Percentiles rank a stretch among this genome's conserved stretches.
Evolutionary conservation across 116 monocot species (phyloP).

Genomic region (Papilionanthe hybrid): DNA sequence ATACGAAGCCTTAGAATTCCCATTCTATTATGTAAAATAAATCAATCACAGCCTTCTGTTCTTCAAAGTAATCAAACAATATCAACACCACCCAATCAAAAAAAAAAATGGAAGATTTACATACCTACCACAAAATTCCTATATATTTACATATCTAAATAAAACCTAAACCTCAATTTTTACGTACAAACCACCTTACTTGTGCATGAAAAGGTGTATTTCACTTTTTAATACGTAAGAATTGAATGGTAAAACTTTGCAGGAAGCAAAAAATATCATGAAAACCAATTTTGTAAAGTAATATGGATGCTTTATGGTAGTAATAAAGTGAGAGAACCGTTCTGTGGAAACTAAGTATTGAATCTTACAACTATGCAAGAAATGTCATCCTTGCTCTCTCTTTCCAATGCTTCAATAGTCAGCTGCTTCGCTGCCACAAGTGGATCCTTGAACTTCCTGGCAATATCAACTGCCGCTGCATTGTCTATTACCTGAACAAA

Average conservation of each 20-base stretch:
- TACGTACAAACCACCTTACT: too few relatives aligned
- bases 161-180: too few relatives aligned
- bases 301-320: neutral
- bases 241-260: neutral
- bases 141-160: too few relatives aligned
- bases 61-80: neutral
- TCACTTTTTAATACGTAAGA: too few relatives aligned
- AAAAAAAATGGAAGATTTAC: neutral
- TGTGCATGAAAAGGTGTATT: too few relatives aligned
- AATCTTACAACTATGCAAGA: slow-evolving; percentile 81
- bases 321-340: neutral
- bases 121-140: too few relatives aligned
- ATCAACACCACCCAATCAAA: neutral
- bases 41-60: neutral
- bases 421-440: slow-evolving; percentile 65
- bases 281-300: neutral
- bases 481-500: slow-evolving; percentile 67
- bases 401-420: slow-evolving; percentile 55
- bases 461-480: slow-evolving; percentile 70
- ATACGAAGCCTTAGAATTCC: neutral
- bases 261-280: neutral
- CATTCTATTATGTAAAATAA: neutral
- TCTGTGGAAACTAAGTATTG: slow-evolving; percentile 10
- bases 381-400: slow-evolving; percentile 86
- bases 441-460: slow-evolving; percentile 56